Evolutionary conservation across 73 alveolate genomes (phyloP).

Genomic region (Blepharisma japonicum): DNA sequence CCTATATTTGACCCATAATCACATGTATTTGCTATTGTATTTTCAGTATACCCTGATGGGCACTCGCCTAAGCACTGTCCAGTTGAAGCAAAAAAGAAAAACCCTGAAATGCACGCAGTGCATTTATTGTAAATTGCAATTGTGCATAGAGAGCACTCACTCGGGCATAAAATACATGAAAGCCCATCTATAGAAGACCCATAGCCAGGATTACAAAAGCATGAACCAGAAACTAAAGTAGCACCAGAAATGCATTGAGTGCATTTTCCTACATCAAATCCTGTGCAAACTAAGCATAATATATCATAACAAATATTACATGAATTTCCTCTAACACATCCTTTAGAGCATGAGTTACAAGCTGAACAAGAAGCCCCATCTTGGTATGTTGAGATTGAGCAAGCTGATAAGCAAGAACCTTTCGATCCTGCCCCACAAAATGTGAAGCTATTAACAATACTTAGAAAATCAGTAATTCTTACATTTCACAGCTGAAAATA

Average conservation of each 20-base stretch:
- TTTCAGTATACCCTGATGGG: neutral
- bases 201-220: neutral
- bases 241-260: slow-evolving; percentile 15
- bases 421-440: no score
- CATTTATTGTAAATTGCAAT: neutral
- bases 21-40: neutral
- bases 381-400: neutral
- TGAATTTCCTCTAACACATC: slow-evolving; percentile 16
- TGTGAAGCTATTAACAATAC: no score
- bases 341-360: neutral
- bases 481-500: no score
- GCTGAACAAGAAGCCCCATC: neutral
- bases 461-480: no score
- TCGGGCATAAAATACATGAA: neutral
- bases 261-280: neutral
- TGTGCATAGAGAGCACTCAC: neutral
- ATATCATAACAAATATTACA: slow-evolving; percentile 17
- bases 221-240: neutral
- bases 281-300: neutral
- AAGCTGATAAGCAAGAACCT: neutral
- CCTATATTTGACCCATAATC: neutral
- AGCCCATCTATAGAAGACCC: no score
- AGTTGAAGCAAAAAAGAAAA: neutral
- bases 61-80: neutral
- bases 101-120: neutral